Conservation (phyloP, 192 early-diverging fungal species). For the Backusella mclennaniae region DNA sequence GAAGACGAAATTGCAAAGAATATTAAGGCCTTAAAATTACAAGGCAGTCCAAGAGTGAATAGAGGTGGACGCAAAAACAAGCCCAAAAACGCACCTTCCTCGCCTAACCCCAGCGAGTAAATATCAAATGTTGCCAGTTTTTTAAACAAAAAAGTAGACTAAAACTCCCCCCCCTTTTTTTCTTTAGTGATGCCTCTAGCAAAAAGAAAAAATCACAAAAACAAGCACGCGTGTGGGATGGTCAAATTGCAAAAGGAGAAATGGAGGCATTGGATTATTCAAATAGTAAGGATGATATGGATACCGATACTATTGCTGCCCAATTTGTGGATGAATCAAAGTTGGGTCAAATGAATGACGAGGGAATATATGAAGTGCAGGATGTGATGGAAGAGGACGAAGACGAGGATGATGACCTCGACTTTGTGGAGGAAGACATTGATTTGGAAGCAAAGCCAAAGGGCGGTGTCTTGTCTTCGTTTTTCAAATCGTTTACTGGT, state of each 20-base stretch:
- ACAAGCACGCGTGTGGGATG: slow-evolving; percentile 77
- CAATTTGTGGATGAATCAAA: slow-evolving; percentile 54
- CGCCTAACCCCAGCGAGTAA: slow-evolving; percentile 22
- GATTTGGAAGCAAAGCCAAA: slow-evolving; percentile 24
- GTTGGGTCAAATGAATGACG: slow-evolving; percentile 58
- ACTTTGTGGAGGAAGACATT: slow-evolving; percentile 48
- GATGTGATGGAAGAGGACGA: slow-evolving; percentile 58
- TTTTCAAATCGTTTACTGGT: slow-evolving; percentile 71
- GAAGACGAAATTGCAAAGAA: slow-evolving; percentile 54
- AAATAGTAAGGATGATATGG: slow-evolving; percentile 9
- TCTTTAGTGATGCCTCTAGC: slow-evolving; percentile 7
- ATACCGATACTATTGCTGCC: slow-evolving; percentile 24
- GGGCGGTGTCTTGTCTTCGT: slow-evolving; percentile 57
- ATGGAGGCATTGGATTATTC: slow-evolving; percentile 53
- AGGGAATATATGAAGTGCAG: slow-evolving; percentile 76
- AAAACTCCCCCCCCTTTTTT: neutral
- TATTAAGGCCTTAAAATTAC: slow-evolving; percentile 42
- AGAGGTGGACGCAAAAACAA: slow-evolving; percentile 15
- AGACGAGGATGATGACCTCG: slow-evolving; percentile 53
- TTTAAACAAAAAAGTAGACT: neutral
- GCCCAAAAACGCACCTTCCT: neutral
- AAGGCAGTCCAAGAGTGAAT: slow-evolving; percentile 35
- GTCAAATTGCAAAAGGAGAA: slow-evolving; percentile 55
- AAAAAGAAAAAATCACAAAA: slow-evolving; percentile 56
- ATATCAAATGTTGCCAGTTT: neutral